Base-by-base conservation (phyloP, 441 rosid genomes). In the Breynia disticha region DNA sequence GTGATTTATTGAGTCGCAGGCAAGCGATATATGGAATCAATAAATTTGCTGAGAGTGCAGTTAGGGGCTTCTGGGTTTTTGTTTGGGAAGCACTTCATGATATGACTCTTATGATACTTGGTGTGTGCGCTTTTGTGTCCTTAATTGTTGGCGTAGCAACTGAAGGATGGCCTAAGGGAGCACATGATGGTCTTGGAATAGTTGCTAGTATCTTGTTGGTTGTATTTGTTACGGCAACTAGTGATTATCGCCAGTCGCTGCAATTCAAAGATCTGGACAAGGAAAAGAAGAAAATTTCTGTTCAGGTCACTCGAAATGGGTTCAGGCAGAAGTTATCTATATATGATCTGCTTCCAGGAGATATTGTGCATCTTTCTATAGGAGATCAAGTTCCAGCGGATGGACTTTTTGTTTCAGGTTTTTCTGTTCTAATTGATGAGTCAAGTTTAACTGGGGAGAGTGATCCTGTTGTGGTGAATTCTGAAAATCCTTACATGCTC, bases 11-110 rank as follows among this genome's bases (percentile, higher is more conserved):
- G 51, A 63, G 49, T 43, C 61, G 59, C 38, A 73, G 96, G 60
- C 80, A 81, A 78, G 83, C 79, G 56, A 58, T 90, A 0, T 87
- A 55, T 41, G 97, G 95, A 17, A 75, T 84, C 71, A 90, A 90
- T 66, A 81, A 70, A 66, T 87, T 87, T 65, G 82, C 95, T 1
- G 91, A 86, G 71, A 66, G 68, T 22, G 78, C 75, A 66, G 6
- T 63, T 20, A 68, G 67, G 50, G 71, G 87, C 54, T 87, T 87
- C 65, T 84, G 80, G 91, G 51, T 81, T 48, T 74, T 69, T 56
- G 70, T 78, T 46, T 61, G 69, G 39, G 81, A 78, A 59, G 81
- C 83, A 11, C 73, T 73, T 55, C 72, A 81, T 7, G 87, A 81
- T 48, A 67, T 65, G 54, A 76, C 72, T 43, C 70, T 78, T 7